phyloP scores from a whole-genome alignment of 2,329 filamentous ascomycete genomes.

The Stagonosporopsis vannaccii region DNA sequence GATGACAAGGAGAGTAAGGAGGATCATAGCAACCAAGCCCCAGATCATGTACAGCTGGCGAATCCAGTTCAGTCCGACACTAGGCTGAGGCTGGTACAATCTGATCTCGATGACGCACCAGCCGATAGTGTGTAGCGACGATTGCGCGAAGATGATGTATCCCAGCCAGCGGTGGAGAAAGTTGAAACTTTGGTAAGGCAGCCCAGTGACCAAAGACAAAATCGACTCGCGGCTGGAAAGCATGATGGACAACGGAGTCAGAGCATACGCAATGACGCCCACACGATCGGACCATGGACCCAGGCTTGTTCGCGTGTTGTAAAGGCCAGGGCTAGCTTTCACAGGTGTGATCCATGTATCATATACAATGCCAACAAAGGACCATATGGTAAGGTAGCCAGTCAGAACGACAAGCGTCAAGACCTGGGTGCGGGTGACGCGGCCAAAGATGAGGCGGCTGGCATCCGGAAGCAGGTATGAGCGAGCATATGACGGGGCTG shows the following conservation, averaged over 20 bases:
- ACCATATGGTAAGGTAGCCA: constrained; percentile 70
- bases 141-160: constrained; percentile 74
- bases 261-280: constrained; percentile 74
- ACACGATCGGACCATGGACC: constrained; percentile 74
- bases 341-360: constrained; percentile 74
- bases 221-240: constrained; percentile 74
- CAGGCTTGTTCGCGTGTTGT: constrained; percentile 70
- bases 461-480: constrained; percentile 69
- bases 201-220: constrained; percentile 72
- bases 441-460: constrained; percentile 66
- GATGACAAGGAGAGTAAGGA: constrained; percentile 68
- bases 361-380: constrained; percentile 71
- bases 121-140: constrained; percentile 71
- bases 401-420: constrained; percentile 64
- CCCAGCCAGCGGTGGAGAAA: constrained; percentile 67
- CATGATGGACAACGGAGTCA: constrained; percentile 74
- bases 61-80: constrained; percentile 64
- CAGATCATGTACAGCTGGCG: constrained; percentile 73
- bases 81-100: constrained; percentile 76
- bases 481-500: constrained; percentile 54
- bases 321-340: constrained; percentile 59
- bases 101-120: constrained; percentile 72
- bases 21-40: constrained; percentile 72
- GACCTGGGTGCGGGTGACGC: constrained; percentile 73
- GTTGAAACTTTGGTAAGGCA: constrained; percentile 75